These are phyloP conservation scores for Pseudoturritis turrita DNA, from an alignment of 345 rosid genomes.

Conservation along the genomic window DNA sequence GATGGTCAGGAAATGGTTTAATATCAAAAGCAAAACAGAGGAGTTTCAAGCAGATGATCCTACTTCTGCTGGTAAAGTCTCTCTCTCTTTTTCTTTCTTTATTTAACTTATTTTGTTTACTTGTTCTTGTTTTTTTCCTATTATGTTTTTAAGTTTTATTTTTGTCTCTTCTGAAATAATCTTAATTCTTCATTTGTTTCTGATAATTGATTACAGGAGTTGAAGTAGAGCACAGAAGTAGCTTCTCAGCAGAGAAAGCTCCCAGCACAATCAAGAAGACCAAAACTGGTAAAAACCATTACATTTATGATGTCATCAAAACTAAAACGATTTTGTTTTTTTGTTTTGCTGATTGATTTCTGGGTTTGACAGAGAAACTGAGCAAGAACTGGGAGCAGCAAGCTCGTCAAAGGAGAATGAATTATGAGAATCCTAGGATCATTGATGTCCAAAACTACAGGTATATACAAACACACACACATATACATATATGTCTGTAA, in stretches of 20 bases:
- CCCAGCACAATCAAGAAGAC: slow-evolving; percentile 74
- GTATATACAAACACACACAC: slow-evolving; percentile 32
- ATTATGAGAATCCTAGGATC: slow-evolving; percentile 91
- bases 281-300: slow-evolving; percentile 63
- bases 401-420: slow-evolving; percentile 66
- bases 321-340: background rate
- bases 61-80: slow-evolving; percentile 38
- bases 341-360: background rate
- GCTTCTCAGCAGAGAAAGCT: slow-evolving; percentile 90
- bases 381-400: slow-evolving; percentile 64
- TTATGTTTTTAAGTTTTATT: background rate
- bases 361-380: slow-evolving; percentile 55
- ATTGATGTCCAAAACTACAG: slow-evolving; percentile 96
- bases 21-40: slow-evolving; percentile 85
- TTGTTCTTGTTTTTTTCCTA: slow-evolving; percentile 25
- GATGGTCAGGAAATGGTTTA: slow-evolving; percentile 91
- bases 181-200: background rate
- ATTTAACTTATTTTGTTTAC: background rate
- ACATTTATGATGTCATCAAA: background rate
- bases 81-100: background rate
- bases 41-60: slow-evolving; percentile 84
- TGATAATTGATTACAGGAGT: slow-evolving; percentile 36
- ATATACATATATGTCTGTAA: background rate
- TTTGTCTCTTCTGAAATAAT: slow-evolving; percentile 27
- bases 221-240: slow-evolving; percentile 67